Evolutionary conservation across 2,329 filamentous ascomycete genomes (phyloP), one percentile per base, ranked within the genome.

Genomic region (Sporothrix brasiliensis): DNA sequence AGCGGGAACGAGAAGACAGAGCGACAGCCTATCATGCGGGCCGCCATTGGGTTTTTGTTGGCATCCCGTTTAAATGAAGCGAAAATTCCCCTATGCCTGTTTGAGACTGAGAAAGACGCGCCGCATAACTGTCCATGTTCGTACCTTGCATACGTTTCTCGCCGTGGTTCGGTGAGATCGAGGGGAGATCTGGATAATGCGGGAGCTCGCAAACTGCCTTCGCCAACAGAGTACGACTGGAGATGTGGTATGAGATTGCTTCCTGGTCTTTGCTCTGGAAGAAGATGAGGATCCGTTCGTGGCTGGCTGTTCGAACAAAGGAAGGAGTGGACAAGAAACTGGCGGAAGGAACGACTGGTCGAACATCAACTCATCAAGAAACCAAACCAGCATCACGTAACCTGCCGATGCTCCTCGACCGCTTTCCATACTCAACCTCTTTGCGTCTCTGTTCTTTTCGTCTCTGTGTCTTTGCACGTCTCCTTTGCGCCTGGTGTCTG

Each of bases 291-390:
- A 34, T 56, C 27, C 16, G 34, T 60, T 44, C 11, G 34, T 24
- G 56, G 56, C 5, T 13, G 10, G 21, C 6, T 2, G 3, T 2
- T 21, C 27, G 41, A 49, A 7, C 60, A 21, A 27, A 63, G 58
- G 60, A 63, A 63, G 60, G 44, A 11, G 13, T 41, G 21, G 60
- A 14, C 39, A 27, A 19, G 21, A 30, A 49, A 3, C 56, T 44
- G 34, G 34, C 39, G 34, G 56, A 61, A 61, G 56, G 56, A 61
- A 44, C 56, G 56, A 61, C 56, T 61, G 34, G 56, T 61, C 56
- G 56, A 41, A 61, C 56, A 44, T 61, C 56, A 44, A 19, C 11
- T 9, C 24, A 6, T 11, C 9, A 60, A 10, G n/a, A 60, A 60
- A 34, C 41, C 3, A 19, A 21, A 24, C 19, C 24, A 24, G 7